These are phyloP conservation scores for Botrytis porri DNA, from an alignment of 2,329 filamentous ascomycete species.

Conservation along the genomic window DNA sequence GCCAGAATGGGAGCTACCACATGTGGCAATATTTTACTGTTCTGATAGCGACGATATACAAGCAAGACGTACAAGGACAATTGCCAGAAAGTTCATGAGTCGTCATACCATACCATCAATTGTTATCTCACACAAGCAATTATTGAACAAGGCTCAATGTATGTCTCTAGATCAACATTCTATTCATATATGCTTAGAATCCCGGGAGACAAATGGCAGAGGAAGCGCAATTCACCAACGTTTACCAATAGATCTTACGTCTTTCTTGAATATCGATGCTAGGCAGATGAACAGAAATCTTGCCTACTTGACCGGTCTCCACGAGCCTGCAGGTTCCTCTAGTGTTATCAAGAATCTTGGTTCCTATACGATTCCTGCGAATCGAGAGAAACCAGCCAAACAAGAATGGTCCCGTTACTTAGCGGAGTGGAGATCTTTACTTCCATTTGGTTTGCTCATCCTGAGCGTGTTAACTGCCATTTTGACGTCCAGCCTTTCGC, in stretches of 20 bases:
- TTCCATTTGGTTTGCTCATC: slow-evolving; percentile 31
- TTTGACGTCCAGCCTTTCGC: slow-evolving; percentile 25
- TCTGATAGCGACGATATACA: slow-evolving; percentile 44
- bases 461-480: slow-evolving; percentile 31
- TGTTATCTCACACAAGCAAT: slow-evolving; percentile 47
- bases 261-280: slow-evolving; percentile 50
- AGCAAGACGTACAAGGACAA: slow-evolving; percentile 41
- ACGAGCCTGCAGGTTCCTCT: slow-evolving; percentile 28
- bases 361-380: slow-evolving; percentile 16
- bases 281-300: slow-evolving; percentile 54
- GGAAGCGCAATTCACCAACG: slow-evolving; percentile 41
- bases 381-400: slow-evolving; percentile 29
- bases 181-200: slow-evolving; percentile 49
- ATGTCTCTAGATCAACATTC: slow-evolving; percentile 43
- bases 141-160: slow-evolving; percentile 40
- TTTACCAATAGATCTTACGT: slow-evolving; percentile 48
- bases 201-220: slow-evolving; percentile 39
- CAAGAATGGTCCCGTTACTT: slow-evolving; percentile 26
- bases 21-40: slow-evolving; percentile 50
- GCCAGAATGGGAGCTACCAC: slow-evolving; percentile 47
- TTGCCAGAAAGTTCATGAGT: slow-evolving; percentile 48
- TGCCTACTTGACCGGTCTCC: slow-evolving; percentile 45
- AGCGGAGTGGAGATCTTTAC: slow-evolving; percentile 30
- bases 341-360: slow-evolving; percentile 21
- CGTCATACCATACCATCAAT: slow-evolving; percentile 48